Evolutionary conservation across 75 land plant species (phyloP).

Genomic region (Picea glauca): DNA sequence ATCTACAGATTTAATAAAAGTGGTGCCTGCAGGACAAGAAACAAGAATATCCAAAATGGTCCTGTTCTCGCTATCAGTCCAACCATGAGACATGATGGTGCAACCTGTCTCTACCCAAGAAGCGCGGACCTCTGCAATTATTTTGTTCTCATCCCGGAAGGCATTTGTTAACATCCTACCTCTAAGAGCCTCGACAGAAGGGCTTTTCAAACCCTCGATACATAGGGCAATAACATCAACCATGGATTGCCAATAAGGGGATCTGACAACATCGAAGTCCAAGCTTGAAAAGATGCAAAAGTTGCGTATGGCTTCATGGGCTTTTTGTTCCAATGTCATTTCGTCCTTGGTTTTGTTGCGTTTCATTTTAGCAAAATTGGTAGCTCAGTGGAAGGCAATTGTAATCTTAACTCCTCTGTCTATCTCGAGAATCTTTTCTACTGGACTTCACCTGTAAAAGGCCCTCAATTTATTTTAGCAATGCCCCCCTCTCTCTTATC

Average conservation of each 20-base stretch:
- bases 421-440: no score
- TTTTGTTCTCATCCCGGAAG: constrained; percentile 20
- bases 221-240: constrained; percentile 43
- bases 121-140: constrained; percentile 28
- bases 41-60: constrained; percentile 43
- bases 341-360: no score
- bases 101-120: constrained; percentile 48
- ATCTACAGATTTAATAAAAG: constrained; percentile 49
- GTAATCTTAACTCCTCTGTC: no score
- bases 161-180: constrained; percentile 42
- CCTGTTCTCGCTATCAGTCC: constrained; percentile 45
- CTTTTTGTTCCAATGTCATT: no score
- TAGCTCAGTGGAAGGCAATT: no score
- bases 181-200: constrained; percentile 25
- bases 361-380: no score
- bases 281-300: constrained; percentile 52
- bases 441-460: no score
- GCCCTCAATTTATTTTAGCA: no score
- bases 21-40: constrained; percentile 34
- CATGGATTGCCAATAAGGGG: constrained; percentile 50
- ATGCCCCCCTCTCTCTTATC: no score
- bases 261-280: constrained; percentile 35
- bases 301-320: constrained; percentile 15
- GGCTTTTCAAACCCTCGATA: constrained; percentile 29
- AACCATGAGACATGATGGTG: constrained; percentile 46